Conservation (phyloP, 2,329 filamentous ascomycete species). For the Fusarium sp. region DNA sequence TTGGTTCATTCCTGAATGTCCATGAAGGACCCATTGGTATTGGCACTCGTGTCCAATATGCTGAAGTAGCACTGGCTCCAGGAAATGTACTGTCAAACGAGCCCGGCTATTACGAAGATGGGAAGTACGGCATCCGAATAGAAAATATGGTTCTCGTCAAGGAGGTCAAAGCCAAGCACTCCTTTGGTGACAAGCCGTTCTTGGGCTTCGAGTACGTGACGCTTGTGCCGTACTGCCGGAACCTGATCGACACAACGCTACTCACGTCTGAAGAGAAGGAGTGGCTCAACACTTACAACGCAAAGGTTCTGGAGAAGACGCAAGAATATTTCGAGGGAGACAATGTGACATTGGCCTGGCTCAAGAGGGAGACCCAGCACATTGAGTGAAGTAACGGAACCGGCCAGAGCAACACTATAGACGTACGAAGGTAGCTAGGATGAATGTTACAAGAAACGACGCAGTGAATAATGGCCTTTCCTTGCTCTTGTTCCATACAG, state of each 20-base stretch:
- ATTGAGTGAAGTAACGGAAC: constrained; percentile 50
- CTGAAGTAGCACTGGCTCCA: constrained; percentile 87
- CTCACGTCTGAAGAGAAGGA: constrained; percentile 78
- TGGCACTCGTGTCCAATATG: constrained; percentile 89
- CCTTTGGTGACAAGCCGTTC: constrained; percentile 93
- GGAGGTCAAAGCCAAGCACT: constrained; percentile 85
- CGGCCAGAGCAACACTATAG: constrained; percentile 54
- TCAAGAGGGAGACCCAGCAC: constrained; percentile 84
- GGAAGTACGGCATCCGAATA: constrained; percentile 92
- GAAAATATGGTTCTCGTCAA: constrained; percentile 95
- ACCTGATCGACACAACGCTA: constrained; percentile 79
- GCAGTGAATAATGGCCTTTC: constrained; percentile 72
- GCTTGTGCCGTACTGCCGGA: constrained; percentile 93
- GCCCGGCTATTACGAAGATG: constrained; percentile 97
- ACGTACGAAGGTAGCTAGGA: constrained; percentile 63
- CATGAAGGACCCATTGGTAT: constrained; percentile 98
- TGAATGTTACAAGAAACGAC: constrained; percentile 78
- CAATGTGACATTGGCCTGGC: constrained; percentile 77
- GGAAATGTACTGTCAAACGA: constrained; percentile 97
- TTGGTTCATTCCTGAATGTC: constrained; percentile 95
- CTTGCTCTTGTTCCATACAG: constrained; percentile 60
- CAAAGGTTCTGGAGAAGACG: constrained; percentile 84
- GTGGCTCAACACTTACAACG: constrained; percentile 90
- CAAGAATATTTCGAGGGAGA: constrained; percentile 79
- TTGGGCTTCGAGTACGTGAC: constrained; percentile 97